A percentile compares a stretch with the other conserved stretches of the same genome.
These are phyloP conservation scores for Globisporangium lucens DNA, from an alignment of 352 stramenopile species.

Conservation along the genomic window DNA sequence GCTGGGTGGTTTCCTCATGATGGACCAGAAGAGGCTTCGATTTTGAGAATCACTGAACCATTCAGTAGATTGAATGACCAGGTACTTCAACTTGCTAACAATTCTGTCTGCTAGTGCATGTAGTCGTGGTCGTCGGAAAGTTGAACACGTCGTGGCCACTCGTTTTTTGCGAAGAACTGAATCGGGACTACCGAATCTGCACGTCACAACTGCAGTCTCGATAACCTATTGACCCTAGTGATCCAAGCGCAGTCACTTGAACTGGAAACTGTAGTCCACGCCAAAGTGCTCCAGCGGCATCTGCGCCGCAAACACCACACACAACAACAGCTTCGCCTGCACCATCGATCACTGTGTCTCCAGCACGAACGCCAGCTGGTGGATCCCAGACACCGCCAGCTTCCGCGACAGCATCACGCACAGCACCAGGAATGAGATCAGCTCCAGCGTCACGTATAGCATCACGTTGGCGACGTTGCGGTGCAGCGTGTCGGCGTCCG, in stretches of 20 bases:
- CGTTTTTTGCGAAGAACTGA: not conserved
- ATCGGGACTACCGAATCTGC: not conserved
- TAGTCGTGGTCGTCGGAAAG: not conserved
- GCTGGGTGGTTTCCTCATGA: not conserved
- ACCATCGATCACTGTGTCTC: slow-evolving; percentile 26
- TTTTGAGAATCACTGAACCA: not conserved
- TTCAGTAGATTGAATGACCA: not conserved
- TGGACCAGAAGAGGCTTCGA: not conserved
- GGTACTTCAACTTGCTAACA: not conserved
- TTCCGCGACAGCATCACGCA: slow-evolving; percentile 15
- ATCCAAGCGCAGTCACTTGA: slow-evolving; percentile 5
- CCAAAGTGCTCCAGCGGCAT: slow-evolving; percentile 29
- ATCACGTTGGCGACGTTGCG: slow-evolving; percentile 16
- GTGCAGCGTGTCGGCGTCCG: not conserved
- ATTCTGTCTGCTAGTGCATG: not conserved
- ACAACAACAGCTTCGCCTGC: slow-evolving; percentile 33
- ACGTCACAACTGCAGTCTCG: not conserved
- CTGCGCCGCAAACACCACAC: slow-evolving; percentile 32
- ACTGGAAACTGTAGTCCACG: slow-evolving; percentile 11
- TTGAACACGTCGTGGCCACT: not conserved
- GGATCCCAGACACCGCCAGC: slow-evolving; percentile 10
- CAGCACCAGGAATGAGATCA: slow-evolving; percentile 21
- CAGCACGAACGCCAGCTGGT: slow-evolving; percentile 34
- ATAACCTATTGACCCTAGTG: not conserved
- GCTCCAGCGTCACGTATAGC: slow-evolving; percentile 22